Percentiles rank a stretch among this genome's conserved stretches.
These are phyloP conservation scores for Ocimum tenuiflorum DNA, from an alignment of 257 asterid species.

Conservation along the genomic window DNA sequence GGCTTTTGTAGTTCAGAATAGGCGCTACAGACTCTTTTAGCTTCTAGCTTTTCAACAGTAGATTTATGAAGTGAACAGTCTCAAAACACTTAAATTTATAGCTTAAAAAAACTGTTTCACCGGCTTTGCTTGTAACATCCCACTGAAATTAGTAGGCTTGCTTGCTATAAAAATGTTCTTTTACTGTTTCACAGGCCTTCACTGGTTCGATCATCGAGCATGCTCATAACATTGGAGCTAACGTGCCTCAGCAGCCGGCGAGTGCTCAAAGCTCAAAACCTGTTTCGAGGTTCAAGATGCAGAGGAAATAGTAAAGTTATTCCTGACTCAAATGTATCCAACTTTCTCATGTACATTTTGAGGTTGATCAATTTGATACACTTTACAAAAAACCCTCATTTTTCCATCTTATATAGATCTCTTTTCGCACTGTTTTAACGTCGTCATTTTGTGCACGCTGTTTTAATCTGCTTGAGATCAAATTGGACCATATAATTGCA, in stretches of 20 bases:
- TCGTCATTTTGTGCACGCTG: too few relatives aligned
- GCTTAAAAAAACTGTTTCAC: too few relatives aligned
- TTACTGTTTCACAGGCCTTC: constrained; percentile 43
- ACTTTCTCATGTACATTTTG: not conserved
- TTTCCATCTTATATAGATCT: not conserved
- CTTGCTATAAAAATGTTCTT: constrained; percentile 1
- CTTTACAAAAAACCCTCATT: not conserved
- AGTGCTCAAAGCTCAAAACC: constrained; percentile 50
- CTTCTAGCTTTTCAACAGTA: not conserved
- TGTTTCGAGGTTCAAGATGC: constrained; percentile 80
- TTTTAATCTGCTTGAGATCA: too few relatives aligned
- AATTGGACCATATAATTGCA: too few relatives aligned
- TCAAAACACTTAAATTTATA: not conserved
- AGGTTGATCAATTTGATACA: not conserved
- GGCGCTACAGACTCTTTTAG: not conserved
- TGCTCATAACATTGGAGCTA: constrained; percentile 31
- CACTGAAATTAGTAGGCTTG: not conserved
- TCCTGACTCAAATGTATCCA: not conserved
- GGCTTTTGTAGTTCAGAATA: not conserved
- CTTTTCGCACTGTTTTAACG: not conserved
- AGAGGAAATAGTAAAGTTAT: constrained; percentile 33
- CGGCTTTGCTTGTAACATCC: too few relatives aligned
- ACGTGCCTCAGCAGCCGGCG: constrained; percentile 28
- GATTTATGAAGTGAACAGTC: not conserved
- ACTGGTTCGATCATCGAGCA: constrained; percentile 68